phyloP scores from a whole-genome alignment of 2,329 filamentous ascomycete genomes.

The Colletotrichum lindemuthianum region DNA sequence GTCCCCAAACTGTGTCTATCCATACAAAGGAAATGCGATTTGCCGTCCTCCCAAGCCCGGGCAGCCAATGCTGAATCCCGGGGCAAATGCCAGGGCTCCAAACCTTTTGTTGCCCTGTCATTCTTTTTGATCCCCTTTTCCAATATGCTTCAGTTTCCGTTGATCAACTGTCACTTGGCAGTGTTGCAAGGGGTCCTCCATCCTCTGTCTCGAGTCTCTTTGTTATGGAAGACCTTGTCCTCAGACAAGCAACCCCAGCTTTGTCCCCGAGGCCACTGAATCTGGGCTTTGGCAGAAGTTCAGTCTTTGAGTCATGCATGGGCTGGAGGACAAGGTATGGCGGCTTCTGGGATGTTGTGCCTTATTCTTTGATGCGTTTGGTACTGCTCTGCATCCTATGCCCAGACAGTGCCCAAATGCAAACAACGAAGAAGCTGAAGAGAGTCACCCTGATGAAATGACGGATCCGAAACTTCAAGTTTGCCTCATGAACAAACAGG shows the following conservation, averaged over 20 bases:
- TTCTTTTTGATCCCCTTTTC: neutral
- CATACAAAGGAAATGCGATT: constrained; percentile 37
- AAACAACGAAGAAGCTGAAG: constrained; percentile 53
- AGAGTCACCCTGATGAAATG: constrained; percentile 56
- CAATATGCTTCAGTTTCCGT: neutral
- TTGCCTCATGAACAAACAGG: constrained; percentile 44
- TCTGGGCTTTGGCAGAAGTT: constrained; percentile 20
- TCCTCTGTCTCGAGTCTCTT: constrained; percentile 19
- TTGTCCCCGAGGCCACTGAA: constrained; percentile 11
- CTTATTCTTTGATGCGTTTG: constrained; percentile 32
- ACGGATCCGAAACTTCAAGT: constrained; percentile 42
- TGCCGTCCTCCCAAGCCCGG: constrained; percentile 12
- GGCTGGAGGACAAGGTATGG: neutral
- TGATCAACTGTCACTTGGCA: neutral
- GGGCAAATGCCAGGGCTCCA: constrained; percentile 27
- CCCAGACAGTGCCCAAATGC: constrained; percentile 56
- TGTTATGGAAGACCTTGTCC: constrained; percentile 14
- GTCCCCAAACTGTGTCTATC: constrained; percentile 47
- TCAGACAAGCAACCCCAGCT: constrained; percentile 2
- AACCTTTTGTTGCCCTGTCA: constrained; percentile 4
- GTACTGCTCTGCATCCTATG: constrained; percentile 41
- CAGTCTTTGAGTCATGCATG: constrained; percentile 23
- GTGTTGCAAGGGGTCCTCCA: neutral
- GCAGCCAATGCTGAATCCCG: constrained; percentile 24
- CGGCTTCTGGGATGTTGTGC: neutral